These are phyloP conservation scores for Flaveria ramosissima DNA, from an alignment of 129 eudicot species.

Conservation along the genomic window DNA sequence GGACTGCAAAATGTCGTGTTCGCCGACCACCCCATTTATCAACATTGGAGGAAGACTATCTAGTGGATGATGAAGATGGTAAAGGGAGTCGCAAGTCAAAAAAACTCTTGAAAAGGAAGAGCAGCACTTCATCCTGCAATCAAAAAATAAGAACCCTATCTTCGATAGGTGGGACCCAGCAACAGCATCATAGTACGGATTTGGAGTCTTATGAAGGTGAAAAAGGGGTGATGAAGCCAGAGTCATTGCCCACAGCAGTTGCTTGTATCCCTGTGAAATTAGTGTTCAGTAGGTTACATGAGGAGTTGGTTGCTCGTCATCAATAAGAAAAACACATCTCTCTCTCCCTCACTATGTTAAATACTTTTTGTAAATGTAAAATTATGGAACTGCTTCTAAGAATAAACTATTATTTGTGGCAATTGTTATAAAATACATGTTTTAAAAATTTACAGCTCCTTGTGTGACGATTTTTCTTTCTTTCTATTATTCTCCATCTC, in stretches of 20 bases:
- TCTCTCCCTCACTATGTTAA: background rate
- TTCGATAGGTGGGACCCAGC: conserved; percentile 60
- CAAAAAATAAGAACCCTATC: conserved; percentile 77
- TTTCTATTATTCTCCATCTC: too few species aligned
- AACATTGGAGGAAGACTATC: conserved; percentile 40
- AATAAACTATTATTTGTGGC: too few species aligned
- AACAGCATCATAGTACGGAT: conserved; percentile 32
- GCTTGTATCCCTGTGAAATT: conserved; percentile 93
- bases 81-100: conserved; percentile 26
- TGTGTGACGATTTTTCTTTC: too few species aligned
- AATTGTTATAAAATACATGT: too few species aligned
- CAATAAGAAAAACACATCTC: conserved; percentile 36
- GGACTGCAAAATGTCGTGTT: conserved; percentile 79
- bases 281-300: conserved; percentile 92
- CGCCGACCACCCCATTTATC: conserved; percentile 46
- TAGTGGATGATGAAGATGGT: conserved; percentile 35
- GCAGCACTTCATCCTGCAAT: conserved; percentile 36
- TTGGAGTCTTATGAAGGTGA: conserved; percentile 33
- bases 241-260: conserved; percentile 52
- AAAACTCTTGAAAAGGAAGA: conserved; percentile 52
- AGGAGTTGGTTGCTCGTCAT: conserved; percentile 73
- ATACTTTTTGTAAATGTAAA: too few species aligned
- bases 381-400: too few species aligned
- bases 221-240: conserved; percentile 60
- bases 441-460: too few species aligned